Base-by-base conservation (phyloP, 345 rosid species). In the Brassica juncea region DNA sequence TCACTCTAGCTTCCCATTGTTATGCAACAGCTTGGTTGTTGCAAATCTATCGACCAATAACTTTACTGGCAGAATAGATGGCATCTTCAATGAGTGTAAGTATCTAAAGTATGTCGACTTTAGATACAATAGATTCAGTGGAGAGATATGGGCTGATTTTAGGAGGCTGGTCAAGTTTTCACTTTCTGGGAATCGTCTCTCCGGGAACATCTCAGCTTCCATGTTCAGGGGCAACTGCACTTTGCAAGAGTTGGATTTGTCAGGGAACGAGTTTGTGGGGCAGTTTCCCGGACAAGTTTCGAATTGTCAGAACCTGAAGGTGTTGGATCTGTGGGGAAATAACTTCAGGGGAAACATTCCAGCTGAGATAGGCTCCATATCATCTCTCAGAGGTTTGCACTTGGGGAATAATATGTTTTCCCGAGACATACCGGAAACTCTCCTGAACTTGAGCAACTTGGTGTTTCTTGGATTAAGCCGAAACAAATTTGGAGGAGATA, bases 311-410 rank as follows among this genome's bases (percentile, higher is more conserved):
- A 66, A 74, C 44, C 81, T 94, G 81, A 7, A 9, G 11, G 66
- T 79, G 25, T 72, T 94, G 84, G 84, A 86, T 75, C 67, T 91
- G 19, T 87, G 88, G 88, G 95, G 94, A 39, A 94, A 94, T 87
- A 60, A 67, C 0, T 91, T 94, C 83, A 74, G 27, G 0, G 97
- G 97, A 30, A 69, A 16, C 5, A 91, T 94, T 55, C 98, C 97
- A 8, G 7, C 79, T 0, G 89, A 89, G 74, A 87, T 92, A 2
- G 98, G 98, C 2, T 82, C 78, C 8, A 84, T 92, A 64, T 77
- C 89, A 2, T 77, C 83, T 65, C 92, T 94, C 11, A 74, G 82
- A 81, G 87, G 74, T 55, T 82, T 94, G 84, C 77, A 84, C 84
- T 76, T 94, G 79, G 98, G 98, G 73, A 87, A 79, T 66, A 92